Evolutionary conservation across 129 eudicot genomes (phyloP).

Genomic region (Heracleum sosnowskyi): DNA sequence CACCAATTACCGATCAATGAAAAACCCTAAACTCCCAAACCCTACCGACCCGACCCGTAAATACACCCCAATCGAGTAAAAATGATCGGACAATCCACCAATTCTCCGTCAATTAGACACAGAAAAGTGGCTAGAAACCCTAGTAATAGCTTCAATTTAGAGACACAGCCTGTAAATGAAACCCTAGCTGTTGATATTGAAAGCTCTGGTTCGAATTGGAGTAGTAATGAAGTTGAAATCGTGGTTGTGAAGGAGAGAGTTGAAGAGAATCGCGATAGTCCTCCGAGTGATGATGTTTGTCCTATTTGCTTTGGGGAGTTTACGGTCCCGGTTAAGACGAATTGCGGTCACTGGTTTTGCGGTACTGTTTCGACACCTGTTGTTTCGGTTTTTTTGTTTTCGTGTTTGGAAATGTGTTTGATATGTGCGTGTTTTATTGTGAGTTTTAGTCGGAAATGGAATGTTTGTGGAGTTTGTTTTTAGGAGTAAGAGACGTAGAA

Average conservation of each 20-base stretch:
- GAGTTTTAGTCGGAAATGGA: background rate
- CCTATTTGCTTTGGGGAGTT: slow-evolving; percentile 29
- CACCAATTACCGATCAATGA: background rate
- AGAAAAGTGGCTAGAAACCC: background rate
- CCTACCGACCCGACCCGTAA: background rate
- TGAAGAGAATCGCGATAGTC: background rate
- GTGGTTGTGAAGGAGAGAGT: background rate
- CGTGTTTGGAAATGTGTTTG: background rate
- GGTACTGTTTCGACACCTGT: background rate
- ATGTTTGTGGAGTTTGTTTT: background rate
- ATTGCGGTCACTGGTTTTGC: slow-evolving; percentile 39
- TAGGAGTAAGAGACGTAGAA: background rate
- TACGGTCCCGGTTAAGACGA: slow-evolving; percentile 23
- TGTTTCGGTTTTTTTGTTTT: background rate
- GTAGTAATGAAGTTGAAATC: background rate
- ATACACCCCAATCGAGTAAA: background rate
- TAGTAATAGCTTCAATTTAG: background rate
- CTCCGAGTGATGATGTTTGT: slow-evolving; percentile 27
- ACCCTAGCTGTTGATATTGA: background rate
- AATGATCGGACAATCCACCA: background rate
- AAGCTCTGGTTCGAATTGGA: background rate
- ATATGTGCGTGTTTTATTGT: too few species aligned
- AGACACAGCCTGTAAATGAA: background rate
- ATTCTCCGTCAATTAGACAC: background rate
- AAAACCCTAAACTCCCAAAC: background rate